Evolutionary conservation across 139 green algal genomes (phyloP), one percentile per base, ranked within the genome.

Genomic region (Desmodesmus armatus): DNA sequence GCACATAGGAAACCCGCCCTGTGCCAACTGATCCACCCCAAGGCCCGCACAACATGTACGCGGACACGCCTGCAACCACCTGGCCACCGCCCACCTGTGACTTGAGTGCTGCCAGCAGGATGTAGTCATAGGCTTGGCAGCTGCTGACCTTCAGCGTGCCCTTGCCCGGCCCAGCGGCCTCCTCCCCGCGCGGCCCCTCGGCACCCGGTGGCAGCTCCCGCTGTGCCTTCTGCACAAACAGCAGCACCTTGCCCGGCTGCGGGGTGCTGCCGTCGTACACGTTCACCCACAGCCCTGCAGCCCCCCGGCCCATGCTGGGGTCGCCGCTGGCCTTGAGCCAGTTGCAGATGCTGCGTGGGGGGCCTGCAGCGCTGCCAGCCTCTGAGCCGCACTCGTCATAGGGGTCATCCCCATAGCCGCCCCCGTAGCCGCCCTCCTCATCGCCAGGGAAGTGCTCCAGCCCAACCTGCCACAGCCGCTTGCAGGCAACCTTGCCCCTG

Each of bases 61-160:
- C n/a, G n/a, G n/a, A n/a, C n/a, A n/a, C n/a, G n/a, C n/a, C n/a
- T n/a, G n/a, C n/a, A n/a, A n/a, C n/a, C n/a, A n/a, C n/a, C n/a
- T n/a, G n/a, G n/a, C n/a, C n/a, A n/a, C 80, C 43, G 69, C 62
- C 3, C 27, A 80, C 76, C 73, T 81, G 71, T 37, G 82, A 79
- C 17, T 73, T 81, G 33, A 92, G 69, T 23, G 89, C 89, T 13
- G 89, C 89, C 13, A 74, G 41, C 72, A 92, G 80, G 23, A 89
- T 43, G 17, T 71, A 76, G 58, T 92, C 88, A 23, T 88, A 90
- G 0, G 82, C 88, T 37, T 86, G 74, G 72, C 82, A 90, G 25
- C 70, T 77, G 83, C 83, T 92, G 69, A 85, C 82, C 25, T 82
- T 87, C 41, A 87, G 58, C 37, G 63, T 60, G 29, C 72, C 82